Conservation (phyloP, 2,329 filamentous ascomycete species). For the Colletotrichum orbiculare region DNA sequence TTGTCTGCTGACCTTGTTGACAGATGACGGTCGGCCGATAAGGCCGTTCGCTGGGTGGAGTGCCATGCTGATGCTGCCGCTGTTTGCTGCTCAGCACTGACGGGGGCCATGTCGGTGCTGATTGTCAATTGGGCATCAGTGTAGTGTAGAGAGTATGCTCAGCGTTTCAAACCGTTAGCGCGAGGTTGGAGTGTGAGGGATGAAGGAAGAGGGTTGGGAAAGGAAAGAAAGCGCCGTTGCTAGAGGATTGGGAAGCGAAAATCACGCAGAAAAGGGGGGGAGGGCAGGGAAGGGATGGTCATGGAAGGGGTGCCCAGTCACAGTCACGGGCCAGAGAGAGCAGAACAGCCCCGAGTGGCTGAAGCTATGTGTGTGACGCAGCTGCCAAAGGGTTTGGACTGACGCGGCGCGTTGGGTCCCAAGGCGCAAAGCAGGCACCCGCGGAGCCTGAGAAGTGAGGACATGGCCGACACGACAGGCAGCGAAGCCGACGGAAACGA, state of each 20-base stretch:
- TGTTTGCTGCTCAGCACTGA: constrained; percentile 28
- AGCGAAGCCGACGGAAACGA: constrained; percentile 23
- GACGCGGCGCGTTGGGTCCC: not conserved
- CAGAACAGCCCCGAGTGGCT: constrained; percentile 28
- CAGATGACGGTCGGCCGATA: constrained; percentile 24
- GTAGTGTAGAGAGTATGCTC: constrained; percentile 36
- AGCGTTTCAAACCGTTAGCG: constrained; percentile 38
- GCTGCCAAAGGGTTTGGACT: constrained; percentile 21
- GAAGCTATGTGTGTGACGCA: constrained; percentile 22
- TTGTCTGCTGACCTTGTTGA: constrained; percentile 32
- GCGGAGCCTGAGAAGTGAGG: constrained; percentile 1
- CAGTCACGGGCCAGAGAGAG: not conserved
- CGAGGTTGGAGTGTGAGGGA: constrained; percentile 28
- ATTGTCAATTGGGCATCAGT: constrained; percentile 35
- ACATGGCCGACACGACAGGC: too few species aligned
- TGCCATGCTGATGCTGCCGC: constrained; percentile 10
- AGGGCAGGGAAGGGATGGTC: constrained; percentile 7
- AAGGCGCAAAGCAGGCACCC: constrained; percentile 8
- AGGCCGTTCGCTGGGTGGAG: constrained; percentile 17
- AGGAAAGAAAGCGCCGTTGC: constrained; percentile 1
- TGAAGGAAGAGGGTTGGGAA: constrained; percentile 14
- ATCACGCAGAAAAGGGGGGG: constrained; percentile 14
- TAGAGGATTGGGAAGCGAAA: constrained; percentile 22
- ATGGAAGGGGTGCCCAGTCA: constrained; percentile 16
- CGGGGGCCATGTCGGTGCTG: constrained; percentile 27